These are phyloP conservation scores for Esteya vermicola DNA, from an alignment of 2,329 filamentous ascomycete genomes.

Conservation along the genomic window DNA sequence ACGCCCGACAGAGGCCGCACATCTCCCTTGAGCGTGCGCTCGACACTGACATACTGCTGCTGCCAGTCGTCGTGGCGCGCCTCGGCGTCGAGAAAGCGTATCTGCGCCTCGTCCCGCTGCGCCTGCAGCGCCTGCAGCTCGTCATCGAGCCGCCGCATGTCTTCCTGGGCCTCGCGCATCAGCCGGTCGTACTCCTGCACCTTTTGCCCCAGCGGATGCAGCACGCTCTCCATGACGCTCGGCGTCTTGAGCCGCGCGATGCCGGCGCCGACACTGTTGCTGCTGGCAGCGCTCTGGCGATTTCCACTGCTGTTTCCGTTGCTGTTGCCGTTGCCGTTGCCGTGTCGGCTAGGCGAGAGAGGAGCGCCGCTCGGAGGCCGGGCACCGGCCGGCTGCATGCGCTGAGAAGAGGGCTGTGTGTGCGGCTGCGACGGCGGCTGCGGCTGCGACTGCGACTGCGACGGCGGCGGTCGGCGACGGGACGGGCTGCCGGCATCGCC, in stretches of 20 bases:
- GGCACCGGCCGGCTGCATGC: not conserved
- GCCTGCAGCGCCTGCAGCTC: not conserved
- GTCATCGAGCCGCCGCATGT: not conserved
- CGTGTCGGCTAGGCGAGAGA: not conserved
- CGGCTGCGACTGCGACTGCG: not conserved
- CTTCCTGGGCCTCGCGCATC: not conserved
- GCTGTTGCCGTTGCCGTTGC: too few species aligned
- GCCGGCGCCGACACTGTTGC: not conserved
- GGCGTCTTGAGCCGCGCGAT: constrained; percentile 1
- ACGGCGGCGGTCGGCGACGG: not conserved
- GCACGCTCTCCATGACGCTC: not conserved
- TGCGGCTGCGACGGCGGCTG: not conserved
- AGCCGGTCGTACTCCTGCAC: constrained; percentile 1
- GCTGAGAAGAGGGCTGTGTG: not conserved
- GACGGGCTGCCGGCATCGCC: not conserved
- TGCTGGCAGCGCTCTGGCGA: not conserved
- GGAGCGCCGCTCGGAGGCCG: not conserved
- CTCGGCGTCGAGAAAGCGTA: not conserved
- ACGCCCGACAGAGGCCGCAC: not conserved
- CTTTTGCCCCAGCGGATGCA: constrained; percentile 1
- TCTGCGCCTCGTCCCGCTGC: not conserved
- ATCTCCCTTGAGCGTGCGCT: constrained; percentile 1
- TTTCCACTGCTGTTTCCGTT: not conserved
- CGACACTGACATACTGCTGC: not conserved
- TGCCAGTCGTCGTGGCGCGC: not conserved